Evolutionary conservation across 1,284 basidiomycete genomes (phyloP), one percentile per base, ranked within the genome.

Genomic region (Cutaneotrichosporon sp.): DNA sequence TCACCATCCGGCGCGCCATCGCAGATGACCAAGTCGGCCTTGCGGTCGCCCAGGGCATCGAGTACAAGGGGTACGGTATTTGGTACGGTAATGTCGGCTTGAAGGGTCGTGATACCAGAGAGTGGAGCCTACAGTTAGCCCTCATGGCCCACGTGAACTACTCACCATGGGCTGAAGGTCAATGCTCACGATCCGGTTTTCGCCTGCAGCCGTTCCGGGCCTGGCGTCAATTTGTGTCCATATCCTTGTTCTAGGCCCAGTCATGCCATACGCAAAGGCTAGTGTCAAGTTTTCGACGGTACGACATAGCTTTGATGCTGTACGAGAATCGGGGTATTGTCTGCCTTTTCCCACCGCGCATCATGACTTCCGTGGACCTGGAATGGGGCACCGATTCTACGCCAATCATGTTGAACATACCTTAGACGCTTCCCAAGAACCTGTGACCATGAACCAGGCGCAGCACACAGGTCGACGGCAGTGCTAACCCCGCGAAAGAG

Each of bases 391-490:
- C 18, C 0, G 42, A 18, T 18, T 22, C 30, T 8, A 16, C 7
- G 49, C 4, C 2, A 21, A 53, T 30, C 11, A 21, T 40, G 14
- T 13, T 42, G 4, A 21, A 62, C 68, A 57, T 65, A 81, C 77
- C 78, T 76, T 40, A 82, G 71, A 64, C 78, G 74, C 38, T 81
- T 67, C 32, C 70, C 70, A 16, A 77, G 59, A 22, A 74, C 73
- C 65, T 76, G 71, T 76, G 80, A 80, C 78, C 70, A 83, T 71
- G 73, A 81, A 67, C 83, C 83, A 0, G 85, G 85, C 0, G 85
- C 85, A 1, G 85, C 85, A 74, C 85, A 86, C 4, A 86, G 79
- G 65, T 86, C 85, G 7, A 85, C 83, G 0, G 84, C 83, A 2
- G 82, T 80, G 18, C 72, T 68, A 4, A 82, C 81, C 0, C 76